These are phyloP conservation scores for Austroboletus eburneus DNA, from an alignment of 768 basidiomycete species.

Conservation along the genomic window DNA sequence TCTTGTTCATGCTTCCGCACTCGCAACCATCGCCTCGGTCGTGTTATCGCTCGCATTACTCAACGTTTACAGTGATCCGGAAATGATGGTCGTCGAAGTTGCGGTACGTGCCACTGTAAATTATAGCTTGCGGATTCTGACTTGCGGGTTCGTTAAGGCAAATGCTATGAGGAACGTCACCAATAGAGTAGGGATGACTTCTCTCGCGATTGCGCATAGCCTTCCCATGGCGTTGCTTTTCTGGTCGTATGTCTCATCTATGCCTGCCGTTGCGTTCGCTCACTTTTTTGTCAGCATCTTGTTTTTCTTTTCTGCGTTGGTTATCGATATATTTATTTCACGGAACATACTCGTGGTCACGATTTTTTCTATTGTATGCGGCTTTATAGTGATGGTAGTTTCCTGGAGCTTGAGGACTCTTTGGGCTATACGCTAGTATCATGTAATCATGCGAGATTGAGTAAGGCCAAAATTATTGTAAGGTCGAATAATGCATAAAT, in stretches of 20 bases:
- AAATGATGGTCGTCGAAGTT: neutral
- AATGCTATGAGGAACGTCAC: slow-evolving; percentile 3
- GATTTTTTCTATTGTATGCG: slow-evolving; percentile 5
- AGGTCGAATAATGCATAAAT: no score
- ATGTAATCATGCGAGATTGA: no score
- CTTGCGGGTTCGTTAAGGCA: neutral
- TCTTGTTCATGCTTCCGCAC: slow-evolving; percentile 11
- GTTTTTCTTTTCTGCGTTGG: slow-evolving; percentile 6
- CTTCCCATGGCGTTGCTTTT: slow-evolving; percentile 10
- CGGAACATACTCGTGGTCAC: neutral
- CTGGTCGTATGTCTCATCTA: slow-evolving; percentile 21
- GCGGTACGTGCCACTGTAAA: slow-evolving; percentile 5
- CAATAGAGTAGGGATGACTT: slow-evolving; percentile 2
- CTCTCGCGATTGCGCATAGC: slow-evolving; percentile 13
- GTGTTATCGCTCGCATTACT: slow-evolving; percentile 8
- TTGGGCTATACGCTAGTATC: neutral
- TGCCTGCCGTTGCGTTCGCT: neutral
- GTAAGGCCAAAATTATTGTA: no score
- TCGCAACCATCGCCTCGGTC: slow-evolving; percentile 10
- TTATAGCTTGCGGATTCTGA: neutral
- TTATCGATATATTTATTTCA: slow-evolving; percentile 6
- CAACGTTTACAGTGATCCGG: slow-evolving; percentile 11
- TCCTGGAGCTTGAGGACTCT: neutral
- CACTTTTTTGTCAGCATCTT: slow-evolving; percentile 2
- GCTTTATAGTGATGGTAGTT: neutral